These are phyloP conservation scores for Triticum dicoccoides DNA, from an alignment of 176 grass and related monocot species.

Conservation along the genomic window DNA sequence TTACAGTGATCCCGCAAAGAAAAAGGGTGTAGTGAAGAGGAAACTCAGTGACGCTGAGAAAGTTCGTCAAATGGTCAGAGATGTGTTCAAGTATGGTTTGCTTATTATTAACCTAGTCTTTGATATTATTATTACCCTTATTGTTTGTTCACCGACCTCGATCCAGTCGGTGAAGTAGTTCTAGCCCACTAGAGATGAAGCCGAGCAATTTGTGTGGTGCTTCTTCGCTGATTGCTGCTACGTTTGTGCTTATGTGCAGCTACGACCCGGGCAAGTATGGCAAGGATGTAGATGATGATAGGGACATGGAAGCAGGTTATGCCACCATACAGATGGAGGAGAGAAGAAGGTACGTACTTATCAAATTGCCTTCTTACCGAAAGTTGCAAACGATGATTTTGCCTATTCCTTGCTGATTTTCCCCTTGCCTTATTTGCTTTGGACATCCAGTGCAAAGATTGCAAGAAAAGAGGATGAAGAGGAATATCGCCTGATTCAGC, in stretches of 20 bases:
- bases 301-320: constrained; percentile 78
- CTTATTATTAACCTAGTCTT: background rate
- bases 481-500: constrained; percentile 56
- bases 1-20: constrained; percentile 5
- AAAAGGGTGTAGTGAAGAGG: constrained; percentile 31
- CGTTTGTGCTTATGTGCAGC: constrained; percentile 49
- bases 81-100: constrained; percentile 32
- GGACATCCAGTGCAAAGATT: constrained; percentile 50
- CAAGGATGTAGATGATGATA: constrained; percentile 62
- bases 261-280: constrained; percentile 61
- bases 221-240: background rate
- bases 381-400: background rate
- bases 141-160: background rate
- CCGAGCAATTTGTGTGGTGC: background rate
- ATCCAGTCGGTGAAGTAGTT: background rate
- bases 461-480: constrained; percentile 71
- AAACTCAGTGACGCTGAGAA: constrained; percentile 32
- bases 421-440: background rate
- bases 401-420: background rate
- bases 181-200: background rate
- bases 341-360: constrained; percentile 50
- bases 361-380: background rate
- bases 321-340: constrained; percentile 80
- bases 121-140: constrained; percentile 1
- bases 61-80: constrained; percentile 33